Percentiles rank a stretch among this genome's conserved stretches.
Conservation (phyloP, 495 filamentous ascomycete genomes). For the Podospora bellae-mahoneyi region DNA sequence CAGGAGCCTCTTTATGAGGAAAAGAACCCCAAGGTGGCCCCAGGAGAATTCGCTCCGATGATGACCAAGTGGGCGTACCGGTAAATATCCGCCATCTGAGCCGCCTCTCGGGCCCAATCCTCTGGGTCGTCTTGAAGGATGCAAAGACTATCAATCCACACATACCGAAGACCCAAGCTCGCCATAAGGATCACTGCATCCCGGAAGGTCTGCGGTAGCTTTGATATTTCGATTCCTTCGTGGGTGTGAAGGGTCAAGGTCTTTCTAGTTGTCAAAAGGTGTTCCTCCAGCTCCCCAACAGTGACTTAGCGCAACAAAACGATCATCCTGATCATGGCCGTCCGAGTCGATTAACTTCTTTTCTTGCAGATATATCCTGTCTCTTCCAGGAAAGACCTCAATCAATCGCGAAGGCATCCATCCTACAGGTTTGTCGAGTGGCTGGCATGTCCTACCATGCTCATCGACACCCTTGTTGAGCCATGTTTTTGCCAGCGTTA, state of each 20-base stretch:
- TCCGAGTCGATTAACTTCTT: neutral
- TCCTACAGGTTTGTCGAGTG: neutral
- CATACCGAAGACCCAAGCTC: conserved; percentile 33
- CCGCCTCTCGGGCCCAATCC: conserved; percentile 39
- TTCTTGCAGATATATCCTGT: conserved; percentile 17
- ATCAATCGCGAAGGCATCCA: conserved; percentile 23
- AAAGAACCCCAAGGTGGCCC: conserved; percentile 25
- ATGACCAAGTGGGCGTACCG: conserved; percentile 33
- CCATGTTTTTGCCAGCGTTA: conserved; percentile 15
- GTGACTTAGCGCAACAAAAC: conserved; percentile 31
- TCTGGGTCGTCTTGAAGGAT: conserved; percentile 41
- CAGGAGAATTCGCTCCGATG: conserved; percentile 16
- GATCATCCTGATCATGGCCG: neutral
- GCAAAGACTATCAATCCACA: conserved; percentile 49
- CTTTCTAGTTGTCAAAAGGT: conserved; percentile 14
- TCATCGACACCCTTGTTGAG: conserved; percentile 18
- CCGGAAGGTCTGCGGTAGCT: conserved; percentile 27
- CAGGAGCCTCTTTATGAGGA: neutral
- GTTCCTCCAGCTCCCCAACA: conserved; percentile 27
- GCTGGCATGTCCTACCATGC: conserved; percentile 19
- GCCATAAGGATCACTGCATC: conserved; percentile 20
- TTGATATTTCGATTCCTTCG: conserved; percentile 22
- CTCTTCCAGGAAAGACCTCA: conserved; percentile 1
- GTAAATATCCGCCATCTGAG: conserved; percentile 42
- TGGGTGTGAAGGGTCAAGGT: conserved; percentile 12